Evolutionary conservation across 441 rosid genomes (phyloP).

Genomic region (Erodium texanum): DNA sequence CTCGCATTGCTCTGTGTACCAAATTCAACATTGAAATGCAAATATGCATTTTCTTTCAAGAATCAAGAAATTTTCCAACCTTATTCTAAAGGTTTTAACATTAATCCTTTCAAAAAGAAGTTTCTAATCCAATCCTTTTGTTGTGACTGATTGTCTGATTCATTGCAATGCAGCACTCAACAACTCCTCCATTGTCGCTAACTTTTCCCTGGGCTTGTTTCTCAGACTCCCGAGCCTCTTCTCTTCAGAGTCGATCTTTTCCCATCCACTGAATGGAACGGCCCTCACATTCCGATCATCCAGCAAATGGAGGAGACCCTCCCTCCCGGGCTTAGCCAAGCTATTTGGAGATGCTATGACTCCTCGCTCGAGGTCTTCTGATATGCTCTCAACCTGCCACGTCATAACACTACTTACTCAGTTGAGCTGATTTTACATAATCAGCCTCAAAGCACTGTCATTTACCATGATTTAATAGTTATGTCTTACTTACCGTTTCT

Average conservation of each 20-base stretch:
- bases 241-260: constrained; percentile 63
- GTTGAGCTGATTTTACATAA: neutral
- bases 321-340: constrained; percentile 46
- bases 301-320: constrained; percentile 55
- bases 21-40: neutral
- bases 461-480: too few relatives aligned
- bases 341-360: constrained; percentile 20
- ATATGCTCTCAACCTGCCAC: constrained; percentile 61
- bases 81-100: neutral
- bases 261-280: constrained; percentile 55
- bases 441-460: neutral
- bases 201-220: constrained; percentile 64
- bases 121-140: too few relatives aligned
- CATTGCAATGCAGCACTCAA: constrained; percentile 28
- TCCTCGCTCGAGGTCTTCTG: constrained; percentile 53
- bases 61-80: neutral
- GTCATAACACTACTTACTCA: constrained; percentile 4
- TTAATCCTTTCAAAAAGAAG: too few relatives aligned
- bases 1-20: too few relatives aligned
- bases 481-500: constrained; percentile 68
- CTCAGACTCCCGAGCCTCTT: constrained; percentile 45
- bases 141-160: too few relatives aligned
- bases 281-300: constrained; percentile 33
- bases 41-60: neutral
- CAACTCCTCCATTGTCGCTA: constrained; percentile 50